Evolutionary conservation across 2,329 filamentous ascomycete genomes (phyloP), one percentile per base, ranked within the genome.

Genomic region (Tolypocladium pustulatum): DNA sequence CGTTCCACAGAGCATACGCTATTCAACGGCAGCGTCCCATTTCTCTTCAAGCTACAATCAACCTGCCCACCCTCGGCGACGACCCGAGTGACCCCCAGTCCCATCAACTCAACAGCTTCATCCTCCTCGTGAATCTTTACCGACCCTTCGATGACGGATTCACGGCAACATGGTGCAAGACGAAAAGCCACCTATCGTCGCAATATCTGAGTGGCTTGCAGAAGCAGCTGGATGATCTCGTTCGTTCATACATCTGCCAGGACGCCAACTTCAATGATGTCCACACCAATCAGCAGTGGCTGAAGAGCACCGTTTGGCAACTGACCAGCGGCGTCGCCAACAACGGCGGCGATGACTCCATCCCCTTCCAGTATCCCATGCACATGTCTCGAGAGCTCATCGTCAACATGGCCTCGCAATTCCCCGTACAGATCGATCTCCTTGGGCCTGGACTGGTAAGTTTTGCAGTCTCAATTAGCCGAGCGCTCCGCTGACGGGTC

Each of bases 341-440:
- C 32, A 70, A 73, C 58, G 69, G 73, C 61, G 70, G 77, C 59
- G 79, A 85, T 46, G 77, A 81, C 25, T 75, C 74, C 61, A 77
- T 87, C 61, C 81, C 84, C 0, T 88, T 87, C 64, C 79, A 81
- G 56, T 88, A 86, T 63, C 81, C 85, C 4, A 76, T 85, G 25
- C 80, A 84, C 56, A 80, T 89, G 62, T 78, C 85, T 0, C 76
- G 80, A 53, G 86, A 90, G 59, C 67, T 90, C 9, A 67, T 89
- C 32, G 74, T 81, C 27, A 80, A 81, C 17, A 84, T 92, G 72
- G 86, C 88, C 5, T 83, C 85, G 20, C 83, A 88, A 57, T 88
- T 94, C 66, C 86, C 87, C 0, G 83, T 84, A 40, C 81, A 86
- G 63, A 85, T 91, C 76, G 89, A 93, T 62, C 77, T 92, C 3